A percentile compares a stretch with the other conserved stretches of the same genome.
These are phyloP conservation scores for Chamaecyparis obtusa DNA, from an alignment of 75 land plant genomes.

Conservation along the genomic window DNA sequence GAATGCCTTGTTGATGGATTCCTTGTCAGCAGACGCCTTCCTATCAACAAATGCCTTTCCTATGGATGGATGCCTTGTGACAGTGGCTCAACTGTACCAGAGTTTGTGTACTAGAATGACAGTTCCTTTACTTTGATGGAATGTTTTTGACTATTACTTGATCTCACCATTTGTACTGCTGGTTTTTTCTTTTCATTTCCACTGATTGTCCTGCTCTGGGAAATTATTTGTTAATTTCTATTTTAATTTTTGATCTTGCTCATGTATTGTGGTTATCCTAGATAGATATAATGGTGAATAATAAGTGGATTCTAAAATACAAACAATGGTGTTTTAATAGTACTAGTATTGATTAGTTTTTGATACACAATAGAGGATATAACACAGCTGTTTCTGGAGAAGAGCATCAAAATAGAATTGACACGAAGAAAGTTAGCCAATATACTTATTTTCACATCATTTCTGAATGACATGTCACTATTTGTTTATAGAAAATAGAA, in stretches of 20 bases:
- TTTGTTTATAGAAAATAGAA: neutral
- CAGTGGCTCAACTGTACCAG: too few species aligned
- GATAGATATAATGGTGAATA: neutral
- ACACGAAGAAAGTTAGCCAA: neutral
- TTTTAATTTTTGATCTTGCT: neutral
- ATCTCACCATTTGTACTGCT: too few species aligned
- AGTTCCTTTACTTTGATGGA: too few species aligned
- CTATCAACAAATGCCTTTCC: too few species aligned
- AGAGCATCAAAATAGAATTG: neutral
- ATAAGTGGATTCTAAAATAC: neutral
- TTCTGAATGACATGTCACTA: neutral
- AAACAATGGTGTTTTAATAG: neutral
- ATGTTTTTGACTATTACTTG: too few species aligned
- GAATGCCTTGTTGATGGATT: too few species aligned
- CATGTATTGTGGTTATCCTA: neutral
- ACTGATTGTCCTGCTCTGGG: too few species aligned
- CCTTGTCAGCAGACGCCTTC: too few species aligned
- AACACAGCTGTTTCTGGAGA: neutral
- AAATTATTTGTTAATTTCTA: too few species aligned
- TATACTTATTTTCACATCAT: neutral
- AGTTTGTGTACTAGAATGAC: too few species aligned
- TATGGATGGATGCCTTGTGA: too few species aligned
- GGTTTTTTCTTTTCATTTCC: too few species aligned
- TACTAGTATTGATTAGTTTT: neutral
- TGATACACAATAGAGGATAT: neutral